Conservation (phyloP, 192 early-diverging fungal genomes). For the Backusella westeae region DNA sequence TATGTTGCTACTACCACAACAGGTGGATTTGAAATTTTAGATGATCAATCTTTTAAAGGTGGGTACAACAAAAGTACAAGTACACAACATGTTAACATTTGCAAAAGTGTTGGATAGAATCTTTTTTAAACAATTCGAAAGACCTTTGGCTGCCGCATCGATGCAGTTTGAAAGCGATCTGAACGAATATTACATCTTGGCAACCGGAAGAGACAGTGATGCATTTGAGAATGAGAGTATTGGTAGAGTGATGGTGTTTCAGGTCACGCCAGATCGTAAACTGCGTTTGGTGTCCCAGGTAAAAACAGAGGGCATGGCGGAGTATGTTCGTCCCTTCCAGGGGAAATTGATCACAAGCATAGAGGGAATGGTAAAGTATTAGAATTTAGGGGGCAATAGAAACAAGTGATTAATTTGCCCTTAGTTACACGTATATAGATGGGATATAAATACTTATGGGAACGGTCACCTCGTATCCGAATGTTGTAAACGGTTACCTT, state of each 20-base stretch:
- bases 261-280: constrained; percentile 41
- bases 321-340: constrained; percentile 55
- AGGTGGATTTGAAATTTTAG: constrained; percentile 53
- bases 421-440: constrained; percentile 24
- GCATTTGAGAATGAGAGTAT: constrained; percentile 60
- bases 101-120: constrained; percentile 44
- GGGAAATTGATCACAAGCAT: constrained; percentile 68
- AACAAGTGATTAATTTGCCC: background rate
- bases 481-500: constrained; percentile 48
- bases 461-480: background rate
- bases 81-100: background rate
- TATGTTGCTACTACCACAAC: background rate
- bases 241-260: constrained; percentile 77
- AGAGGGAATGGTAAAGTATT: constrained; percentile 50
- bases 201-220: constrained; percentile 61
- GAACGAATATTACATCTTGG: constrained; percentile 65
- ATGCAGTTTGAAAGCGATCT: constrained; percentile 44
- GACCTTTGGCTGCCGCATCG: constrained; percentile 33
- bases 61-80: constrained; percentile 10
- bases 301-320: constrained; percentile 63
- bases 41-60: constrained; percentile 77
- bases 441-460: constrained; percentile 14
- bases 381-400: too few relatives aligned
- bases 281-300: constrained; percentile 50
- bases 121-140: constrained; percentile 44